phyloP scores from a whole-genome alignment of 2,329 filamentous ascomycete species.

The Beauveria australis region DNA sequence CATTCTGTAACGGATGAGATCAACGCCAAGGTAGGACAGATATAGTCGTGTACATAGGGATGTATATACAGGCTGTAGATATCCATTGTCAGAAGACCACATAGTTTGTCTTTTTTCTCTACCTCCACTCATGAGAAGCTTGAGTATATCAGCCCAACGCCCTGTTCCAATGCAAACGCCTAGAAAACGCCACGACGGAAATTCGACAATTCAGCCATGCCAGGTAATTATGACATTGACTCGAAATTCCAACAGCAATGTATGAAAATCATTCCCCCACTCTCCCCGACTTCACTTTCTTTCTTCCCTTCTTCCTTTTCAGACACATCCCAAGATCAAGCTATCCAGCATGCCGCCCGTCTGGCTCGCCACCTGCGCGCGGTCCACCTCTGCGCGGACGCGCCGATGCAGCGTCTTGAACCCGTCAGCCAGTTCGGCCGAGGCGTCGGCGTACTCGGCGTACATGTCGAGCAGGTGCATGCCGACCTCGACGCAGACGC shows the following conservation, averaged over 20 bases:
- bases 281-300: not conserved
- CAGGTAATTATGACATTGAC: not conserved
- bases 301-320: not conserved
- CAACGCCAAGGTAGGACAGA: not conserved
- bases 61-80: not conserved
- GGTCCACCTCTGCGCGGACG: conserved; percentile 71
- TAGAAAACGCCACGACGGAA: not conserved
- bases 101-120: not conserved
- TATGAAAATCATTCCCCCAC: not conserved
- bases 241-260: too few relatives aligned
- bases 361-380: conserved; percentile 72
- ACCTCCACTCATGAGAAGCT: not conserved
- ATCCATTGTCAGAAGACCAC: not conserved
- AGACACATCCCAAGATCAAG: conserved; percentile 25
- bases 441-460: conserved; percentile 67
- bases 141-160: not conserved
- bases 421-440: conserved; percentile 60
- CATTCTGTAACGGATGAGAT: too few relatives aligned
- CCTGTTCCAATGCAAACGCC: conserved; percentile 5
- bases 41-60: not conserved
- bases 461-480: conserved; percentile 83
- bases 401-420: conserved; percentile 61
- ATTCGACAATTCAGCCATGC: not conserved
- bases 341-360: conserved; percentile 83
- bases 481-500: conserved; percentile 73